Conservation (phyloP, 2,329 filamentous ascomycete species). For the Myriosclerotinia duriaeana region DNA sequence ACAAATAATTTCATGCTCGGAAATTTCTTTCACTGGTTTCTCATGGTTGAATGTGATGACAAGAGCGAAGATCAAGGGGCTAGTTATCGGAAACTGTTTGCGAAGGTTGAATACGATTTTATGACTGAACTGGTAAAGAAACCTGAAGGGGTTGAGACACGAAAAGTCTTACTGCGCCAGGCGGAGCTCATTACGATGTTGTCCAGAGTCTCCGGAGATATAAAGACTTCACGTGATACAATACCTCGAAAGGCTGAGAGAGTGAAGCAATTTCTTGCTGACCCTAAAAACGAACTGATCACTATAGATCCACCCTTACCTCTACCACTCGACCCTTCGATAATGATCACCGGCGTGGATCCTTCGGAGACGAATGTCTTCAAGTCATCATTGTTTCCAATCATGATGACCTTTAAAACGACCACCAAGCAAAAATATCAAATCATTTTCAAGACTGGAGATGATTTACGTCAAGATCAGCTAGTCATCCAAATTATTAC, state of each 20-base stretch:
- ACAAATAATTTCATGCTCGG: slow-evolving; percentile 86
- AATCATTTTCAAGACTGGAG: slow-evolving; percentile 95
- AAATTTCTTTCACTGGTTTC: slow-evolving; percentile 96
- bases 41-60: slow-evolving; percentile 93
- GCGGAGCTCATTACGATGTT: slow-evolving; percentile 86
- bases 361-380: slow-evolving; percentile 88
- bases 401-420: slow-evolving; percentile 89
- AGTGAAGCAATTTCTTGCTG: slow-evolving; percentile 79
- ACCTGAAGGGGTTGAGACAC: slow-evolving; percentile 67
- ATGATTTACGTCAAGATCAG: slow-evolving; percentile 94
- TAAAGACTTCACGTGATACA: slow-evolving; percentile 71
- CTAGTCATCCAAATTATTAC: slow-evolving; percentile 97
- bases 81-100: slow-evolving; percentile 80
- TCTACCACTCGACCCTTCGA: slow-evolving; percentile 80
- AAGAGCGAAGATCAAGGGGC: slow-evolving; percentile 69
- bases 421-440: slow-evolving; percentile 75
- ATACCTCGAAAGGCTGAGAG: slow-evolving; percentile 78
- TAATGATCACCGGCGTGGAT: slow-evolving; percentile 75
- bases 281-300: slow-evolving; percentile 86
- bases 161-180: slow-evolving; percentile 78
- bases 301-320: slow-evolving; percentile 82
- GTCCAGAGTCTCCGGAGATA: slow-evolving; percentile 84
- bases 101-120: slow-evolving; percentile 92
- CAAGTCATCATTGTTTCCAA: slow-evolving; percentile 89
- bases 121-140: slow-evolving; percentile 80